Percentiles rank a stretch among this genome's conserved stretches.
Conservation (phyloP, 768 basidiomycete species). For the Cytidiella melzeri region DNA sequence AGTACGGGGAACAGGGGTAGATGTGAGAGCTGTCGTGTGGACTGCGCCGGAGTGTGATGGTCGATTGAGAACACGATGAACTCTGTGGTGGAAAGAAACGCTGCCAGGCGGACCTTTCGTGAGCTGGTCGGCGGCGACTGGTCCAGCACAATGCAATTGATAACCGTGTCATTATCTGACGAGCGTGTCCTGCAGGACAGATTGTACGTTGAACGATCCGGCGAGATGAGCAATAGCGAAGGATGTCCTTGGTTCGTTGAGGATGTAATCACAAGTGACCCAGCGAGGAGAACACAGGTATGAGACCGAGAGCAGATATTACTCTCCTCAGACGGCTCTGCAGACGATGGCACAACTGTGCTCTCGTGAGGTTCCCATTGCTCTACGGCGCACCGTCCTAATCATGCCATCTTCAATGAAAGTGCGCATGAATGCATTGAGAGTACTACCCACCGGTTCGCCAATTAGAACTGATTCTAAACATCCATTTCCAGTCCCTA, state of each 20-base stretch:
- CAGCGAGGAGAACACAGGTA: constrained; percentile 52
- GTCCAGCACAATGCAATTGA: constrained; percentile 68
- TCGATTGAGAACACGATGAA: constrained; percentile 55
- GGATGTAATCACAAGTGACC: constrained; percentile 52
- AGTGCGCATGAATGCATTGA: background rate
- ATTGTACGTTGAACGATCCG: constrained; percentile 29
- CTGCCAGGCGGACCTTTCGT: constrained; percentile 39
- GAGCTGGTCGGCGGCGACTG: constrained; percentile 53
- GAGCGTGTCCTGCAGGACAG: constrained; percentile 39
- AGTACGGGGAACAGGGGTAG: constrained; percentile 34
- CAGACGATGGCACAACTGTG: too few species aligned
- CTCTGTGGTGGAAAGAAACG: constrained; percentile 65
- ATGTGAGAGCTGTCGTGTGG: constrained; percentile 40
- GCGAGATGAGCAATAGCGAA: constrained; percentile 32
- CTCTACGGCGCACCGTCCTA: constrained; percentile 59
- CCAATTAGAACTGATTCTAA: constrained; percentile 80
- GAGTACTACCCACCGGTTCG: constrained; percentile 50
- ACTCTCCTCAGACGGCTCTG: too few species aligned
- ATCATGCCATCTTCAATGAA: too few species aligned
- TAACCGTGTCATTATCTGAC: constrained; percentile 28
- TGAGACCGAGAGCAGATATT: background rate
- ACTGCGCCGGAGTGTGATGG: constrained; percentile 35
- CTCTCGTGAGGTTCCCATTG: background rate
- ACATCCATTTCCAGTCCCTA: constrained; percentile 84
- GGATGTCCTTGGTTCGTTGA: constrained; percentile 35